These are phyloP conservation scores for Blastocystis sp. DNA, from an alignment of 352 stramenopile genomes.

Conservation along the genomic window DNA sequence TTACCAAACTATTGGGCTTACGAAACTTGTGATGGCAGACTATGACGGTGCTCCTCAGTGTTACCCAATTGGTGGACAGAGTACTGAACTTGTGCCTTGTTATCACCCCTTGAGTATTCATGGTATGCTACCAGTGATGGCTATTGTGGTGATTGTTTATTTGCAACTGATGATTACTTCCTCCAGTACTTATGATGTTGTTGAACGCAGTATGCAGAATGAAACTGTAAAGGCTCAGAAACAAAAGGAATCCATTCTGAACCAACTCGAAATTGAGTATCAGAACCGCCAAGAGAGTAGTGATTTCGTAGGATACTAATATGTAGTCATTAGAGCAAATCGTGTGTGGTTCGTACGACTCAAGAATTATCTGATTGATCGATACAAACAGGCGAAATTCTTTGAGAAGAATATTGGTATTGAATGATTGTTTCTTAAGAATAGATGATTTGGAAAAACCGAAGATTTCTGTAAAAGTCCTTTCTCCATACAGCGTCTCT, in stretches of 20 bases:
- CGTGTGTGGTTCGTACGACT: constrained; percentile 35
- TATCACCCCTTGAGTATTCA: constrained; percentile 24
- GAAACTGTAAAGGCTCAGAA: background rate
- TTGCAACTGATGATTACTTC: constrained; percentile 48
- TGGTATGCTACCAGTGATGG: constrained; percentile 44
- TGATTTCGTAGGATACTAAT: too few species aligned
- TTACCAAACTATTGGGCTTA: constrained; percentile 26
- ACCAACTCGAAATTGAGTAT: background rate
- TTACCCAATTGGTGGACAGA: background rate
- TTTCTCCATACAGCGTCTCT: background rate
- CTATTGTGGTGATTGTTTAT: constrained; percentile 51
- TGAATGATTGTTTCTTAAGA: background rate
- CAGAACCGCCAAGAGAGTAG: background rate
- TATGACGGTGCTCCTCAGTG: constrained; percentile 46
- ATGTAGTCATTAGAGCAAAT: constrained; percentile 44
- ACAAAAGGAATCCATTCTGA: background rate
- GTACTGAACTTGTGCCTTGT: background rate
- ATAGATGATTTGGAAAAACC: background rate
- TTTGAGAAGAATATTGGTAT: background rate
- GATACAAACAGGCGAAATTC: background rate
- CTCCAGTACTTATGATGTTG: background rate
- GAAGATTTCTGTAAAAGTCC: background rate
- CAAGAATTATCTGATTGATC: constrained; percentile 32
- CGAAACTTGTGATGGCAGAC: background rate
- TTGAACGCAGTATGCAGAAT: background rate